Conservation (phyloP, 148 eudicot genomes). For the Amaranthus palmeri region DNA sequence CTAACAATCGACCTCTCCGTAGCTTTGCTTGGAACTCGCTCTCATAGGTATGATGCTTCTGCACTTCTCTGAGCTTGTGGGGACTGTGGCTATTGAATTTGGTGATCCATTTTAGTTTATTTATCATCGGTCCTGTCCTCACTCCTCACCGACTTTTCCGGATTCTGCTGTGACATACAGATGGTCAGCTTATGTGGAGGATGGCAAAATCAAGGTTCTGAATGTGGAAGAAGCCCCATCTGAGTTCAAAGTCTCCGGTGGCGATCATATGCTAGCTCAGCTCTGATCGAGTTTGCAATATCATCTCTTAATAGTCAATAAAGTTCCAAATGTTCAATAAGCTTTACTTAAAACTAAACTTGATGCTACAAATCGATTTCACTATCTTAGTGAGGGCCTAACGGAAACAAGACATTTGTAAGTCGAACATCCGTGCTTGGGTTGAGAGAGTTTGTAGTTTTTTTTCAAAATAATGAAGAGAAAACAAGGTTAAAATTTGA, state of each 20-base stretch:
- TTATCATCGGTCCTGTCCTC: background rate
- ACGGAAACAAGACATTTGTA: no score
- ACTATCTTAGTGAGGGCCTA: no score
- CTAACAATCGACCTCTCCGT: constrained; percentile 60
- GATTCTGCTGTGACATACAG: constrained; percentile 23
- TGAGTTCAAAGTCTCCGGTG: constrained; percentile 71
- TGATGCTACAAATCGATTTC: background rate
- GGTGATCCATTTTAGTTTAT: background rate
- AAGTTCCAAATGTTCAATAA: background rate
- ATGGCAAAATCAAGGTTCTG: constrained; percentile 73
- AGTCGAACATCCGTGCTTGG: no score
- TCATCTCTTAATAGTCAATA: background rate
- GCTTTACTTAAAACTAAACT: background rate
- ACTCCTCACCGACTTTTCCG: background rate
- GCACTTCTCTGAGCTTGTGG: background rate
- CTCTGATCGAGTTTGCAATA: constrained; percentile 26
- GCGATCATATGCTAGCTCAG: constrained; percentile 70
- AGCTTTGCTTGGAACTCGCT: constrained; percentile 83
- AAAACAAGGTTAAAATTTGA: no score
- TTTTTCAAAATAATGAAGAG: no score
- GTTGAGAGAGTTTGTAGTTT: no score
- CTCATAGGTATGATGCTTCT: constrained; percentile 52
- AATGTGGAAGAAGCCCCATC: constrained; percentile 62
- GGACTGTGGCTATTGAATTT: background rate
- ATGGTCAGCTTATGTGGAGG: constrained; percentile 93